Evolutionary conservation across 208 protist species (phyloP).

Genomic region (Crithidia fasciculata): DNA sequence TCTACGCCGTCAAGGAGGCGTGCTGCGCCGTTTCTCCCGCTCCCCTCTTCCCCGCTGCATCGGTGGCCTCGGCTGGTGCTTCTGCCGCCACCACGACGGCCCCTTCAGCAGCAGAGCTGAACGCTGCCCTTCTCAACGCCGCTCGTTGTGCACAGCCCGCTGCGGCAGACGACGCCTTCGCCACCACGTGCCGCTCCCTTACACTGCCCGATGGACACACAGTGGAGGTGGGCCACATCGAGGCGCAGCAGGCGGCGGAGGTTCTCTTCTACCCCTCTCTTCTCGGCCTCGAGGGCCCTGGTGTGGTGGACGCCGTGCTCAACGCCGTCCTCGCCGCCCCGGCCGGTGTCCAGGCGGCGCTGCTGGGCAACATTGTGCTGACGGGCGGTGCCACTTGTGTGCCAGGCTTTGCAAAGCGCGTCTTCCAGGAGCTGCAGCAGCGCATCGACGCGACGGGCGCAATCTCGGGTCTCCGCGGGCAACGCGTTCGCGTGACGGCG

Average conservation of each 20-base stretch:
- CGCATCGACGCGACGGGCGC: constrained; percentile 35
- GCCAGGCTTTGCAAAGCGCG: constrained; percentile 91
- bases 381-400: constrained; percentile 93
- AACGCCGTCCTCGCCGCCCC: constrained; percentile 75
- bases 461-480: constrained; percentile 39
- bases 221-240: constrained; percentile 51
- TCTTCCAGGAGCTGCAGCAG: constrained; percentile 88
- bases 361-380: constrained; percentile 89
- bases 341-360: constrained; percentile 45
- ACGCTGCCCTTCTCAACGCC: constrained; percentile 15
- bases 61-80: neutral
- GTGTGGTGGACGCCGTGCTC: constrained; percentile 70
- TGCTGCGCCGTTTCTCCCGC: constrained; percentile 40
- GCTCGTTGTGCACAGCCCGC: constrained; percentile 15
- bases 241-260: constrained; percentile 68
- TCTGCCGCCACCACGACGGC: neutral
- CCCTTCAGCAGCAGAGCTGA: constrained; percentile 8
- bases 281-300: constrained; percentile 55
- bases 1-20: constrained; percentile 56
- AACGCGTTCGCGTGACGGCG: constrained; percentile 93
- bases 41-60: constrained; percentile 8
- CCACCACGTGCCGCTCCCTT: constrained; percentile 22
- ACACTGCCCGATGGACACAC: constrained; percentile 81
- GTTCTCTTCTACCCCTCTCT: constrained; percentile 84
- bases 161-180: neutral